Base-by-base conservation (phyloP, 1,284 basidiomycete genomes). In the Cryptococcus deneoformans region DNA sequence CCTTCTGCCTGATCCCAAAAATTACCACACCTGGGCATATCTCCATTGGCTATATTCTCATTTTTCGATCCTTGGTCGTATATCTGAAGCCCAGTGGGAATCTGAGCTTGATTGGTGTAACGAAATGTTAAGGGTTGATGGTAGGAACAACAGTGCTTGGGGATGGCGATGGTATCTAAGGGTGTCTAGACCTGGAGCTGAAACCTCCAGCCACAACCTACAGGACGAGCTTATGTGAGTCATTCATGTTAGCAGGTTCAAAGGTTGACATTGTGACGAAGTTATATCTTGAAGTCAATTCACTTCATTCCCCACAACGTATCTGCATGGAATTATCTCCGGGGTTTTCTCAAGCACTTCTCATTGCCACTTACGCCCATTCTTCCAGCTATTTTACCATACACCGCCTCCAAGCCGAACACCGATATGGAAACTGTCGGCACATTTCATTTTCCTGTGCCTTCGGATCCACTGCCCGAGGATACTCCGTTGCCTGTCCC, bases 131-230 rank as follows among this genome's bases (percentile, higher is more conserved):
- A 80, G 80, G 1, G 77, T 82, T 24, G 95, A 99, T 75, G 82
- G 95, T 42, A 79, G 94, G 67, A 99, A 99, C 76, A 99, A 99
- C 72, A 94, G 90, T 45, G 96, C 91, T 12, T 99, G 95, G 95
- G 92, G 95, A 72, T 96, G 98, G 80, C 86, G 95, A 29, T 98
- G 92, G 82, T 98, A 95, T 73, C 84, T 92, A 52, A 82, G 88
- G n/a, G 92, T 91, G 66, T 84, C 85, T 53, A 83, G 84, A 53
- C 88, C 86, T 3, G 52, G 54, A 37, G 60, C 50, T 10, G 53
- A 52, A 34, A 50, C 43, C 6, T 45, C 56, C 34, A 62, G 40
- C 82, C 82, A 81, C 54, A 81, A 79, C 39, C 77, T 86, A 7
- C 67, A 86, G 37, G 82, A 82, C 64, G 92, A 94, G 75, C 71